These are phyloP conservation scores for Penicillium hesseltinei DNA, from an alignment of 2,329 filamentous ascomycete species.

Conservation along the genomic window DNA sequence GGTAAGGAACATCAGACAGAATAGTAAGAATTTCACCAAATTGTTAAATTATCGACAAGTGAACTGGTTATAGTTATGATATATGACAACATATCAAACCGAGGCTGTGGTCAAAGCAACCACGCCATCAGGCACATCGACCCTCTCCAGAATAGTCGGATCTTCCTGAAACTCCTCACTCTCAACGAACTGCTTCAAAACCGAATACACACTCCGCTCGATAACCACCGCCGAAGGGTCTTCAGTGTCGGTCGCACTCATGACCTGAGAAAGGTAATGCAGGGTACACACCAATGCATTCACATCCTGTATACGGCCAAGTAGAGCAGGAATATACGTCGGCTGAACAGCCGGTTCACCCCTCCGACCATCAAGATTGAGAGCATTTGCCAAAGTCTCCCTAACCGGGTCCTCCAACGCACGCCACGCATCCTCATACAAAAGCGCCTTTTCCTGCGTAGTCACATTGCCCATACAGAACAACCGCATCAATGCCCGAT, in stretches of 20 bases:
- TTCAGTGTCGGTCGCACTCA: not conserved
- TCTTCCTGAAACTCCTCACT: constrained; percentile 11
- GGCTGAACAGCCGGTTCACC: constrained; percentile 15
- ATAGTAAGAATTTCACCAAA: not conserved
- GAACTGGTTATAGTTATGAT: no score
- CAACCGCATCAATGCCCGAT: constrained; percentile 13
- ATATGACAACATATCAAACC: not conserved
- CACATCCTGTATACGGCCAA: constrained; percentile 3
- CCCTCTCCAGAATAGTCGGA: constrained; percentile 11
- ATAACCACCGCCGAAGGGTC: constrained; percentile 13
- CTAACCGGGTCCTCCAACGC: constrained; percentile 3
- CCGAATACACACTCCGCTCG: constrained; percentile 13
- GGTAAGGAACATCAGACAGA: no score
- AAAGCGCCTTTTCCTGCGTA: constrained; percentile 5
- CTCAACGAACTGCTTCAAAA: constrained; percentile 12
- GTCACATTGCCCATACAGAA: constrained; percentile 18
- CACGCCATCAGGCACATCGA: constrained; percentile 13
- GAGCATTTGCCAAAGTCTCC: not conserved
- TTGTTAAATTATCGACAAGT: not conserved
- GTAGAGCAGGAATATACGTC: constrained; percentile 17
- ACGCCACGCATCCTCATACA: constrained; percentile 11
- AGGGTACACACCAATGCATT: constrained; percentile 2
- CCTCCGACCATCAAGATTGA: constrained; percentile 15
- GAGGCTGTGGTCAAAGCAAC: not conserved
- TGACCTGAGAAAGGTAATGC: constrained; percentile 11